A percentile compares a stretch with the other conserved stretches of the same genome.
Conservation (phyloP, 331 rosid genomes). For the Spiraea crenata region DNA sequence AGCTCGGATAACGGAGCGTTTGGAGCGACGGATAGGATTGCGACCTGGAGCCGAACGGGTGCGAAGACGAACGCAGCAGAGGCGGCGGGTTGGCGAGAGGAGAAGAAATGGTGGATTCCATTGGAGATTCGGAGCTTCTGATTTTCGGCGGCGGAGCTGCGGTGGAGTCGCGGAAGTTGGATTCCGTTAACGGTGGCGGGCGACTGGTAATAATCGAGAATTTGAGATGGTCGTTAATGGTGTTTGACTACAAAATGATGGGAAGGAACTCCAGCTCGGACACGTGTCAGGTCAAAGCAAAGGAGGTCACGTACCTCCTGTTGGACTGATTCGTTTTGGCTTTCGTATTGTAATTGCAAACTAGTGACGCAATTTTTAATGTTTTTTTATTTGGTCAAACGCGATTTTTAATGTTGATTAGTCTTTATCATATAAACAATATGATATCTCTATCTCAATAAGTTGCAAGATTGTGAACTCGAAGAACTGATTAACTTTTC, state of each 20-base stretch:
- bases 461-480: no score
- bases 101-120: conserved; percentile 46
- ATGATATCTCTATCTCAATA: no score
- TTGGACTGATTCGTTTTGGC: background rate
- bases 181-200: background rate
- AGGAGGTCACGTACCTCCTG: background rate
- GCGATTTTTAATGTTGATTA: no score
- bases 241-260: background rate
- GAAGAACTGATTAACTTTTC: no score
- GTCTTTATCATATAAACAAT: no score
- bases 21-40: conserved; percentile 20
- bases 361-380: no score
- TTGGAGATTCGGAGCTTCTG: background rate
- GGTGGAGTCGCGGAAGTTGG: background rate
- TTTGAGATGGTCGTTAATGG: background rate
- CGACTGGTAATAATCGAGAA: background rate
- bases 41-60: conserved; percentile 29
- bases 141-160: background rate
- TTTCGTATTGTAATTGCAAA: no score
- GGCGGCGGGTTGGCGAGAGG: conserved; percentile 21
- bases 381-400: no score
- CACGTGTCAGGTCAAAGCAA: conserved; percentile 4
- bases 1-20: conserved; percentile 14
- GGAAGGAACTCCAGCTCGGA: background rate
- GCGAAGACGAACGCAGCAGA: conserved; percentile 24